Base-by-base conservation (phyloP, 208 protist species). In the Crithidia thermophila region DNA sequence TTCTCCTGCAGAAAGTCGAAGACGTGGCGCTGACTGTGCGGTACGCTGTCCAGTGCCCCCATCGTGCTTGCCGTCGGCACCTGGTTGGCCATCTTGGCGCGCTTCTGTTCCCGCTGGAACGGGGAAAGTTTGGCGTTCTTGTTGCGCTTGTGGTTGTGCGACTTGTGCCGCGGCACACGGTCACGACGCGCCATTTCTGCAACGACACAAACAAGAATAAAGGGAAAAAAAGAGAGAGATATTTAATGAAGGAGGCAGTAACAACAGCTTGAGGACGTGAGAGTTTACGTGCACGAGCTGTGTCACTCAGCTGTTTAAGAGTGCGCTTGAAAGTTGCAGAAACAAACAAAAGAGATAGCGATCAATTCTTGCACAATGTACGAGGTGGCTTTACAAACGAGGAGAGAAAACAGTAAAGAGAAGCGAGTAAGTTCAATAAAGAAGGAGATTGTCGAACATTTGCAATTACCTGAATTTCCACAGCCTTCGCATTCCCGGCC, bases 91-190 rank as follows among this genome's bases (percentile, higher is more conserved):
- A 93, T 46, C 61, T 85, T 82, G 0, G 46, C 47, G 3, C 85
- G 82, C 77, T 85, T 86, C 59, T 85, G 78, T 61, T 95, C 87
- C 0, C 85, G 83, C 68, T 95, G 90, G 46, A 91, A 95, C 6
- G 90, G 90, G 0, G 90, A 95, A 2, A 95, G 74, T 67, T 95
- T 95, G 7, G 90, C 85, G 45, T 95, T 95, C 55, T 90, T 85
- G 75, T 95, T 95, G 20, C 84, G 73, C 55, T 87, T 83, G 28
- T 67, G 65, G 10, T 63, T 66, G 65, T 86, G 81, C 63, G 81
- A 87, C 77, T 95, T 95, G 64, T 80, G 83, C 16, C 81, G 79
- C 49, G 87, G 82, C 21, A 93, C 87, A 28, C 90, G 87, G 42
- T 90, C 80, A 46, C 90, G 78, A 11, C 82, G 70, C 0, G 90